Evolutionary conservation across 2,329 filamentous ascomycete genomes (phyloP).

Genomic region (Epichloe amarillans): DNA sequence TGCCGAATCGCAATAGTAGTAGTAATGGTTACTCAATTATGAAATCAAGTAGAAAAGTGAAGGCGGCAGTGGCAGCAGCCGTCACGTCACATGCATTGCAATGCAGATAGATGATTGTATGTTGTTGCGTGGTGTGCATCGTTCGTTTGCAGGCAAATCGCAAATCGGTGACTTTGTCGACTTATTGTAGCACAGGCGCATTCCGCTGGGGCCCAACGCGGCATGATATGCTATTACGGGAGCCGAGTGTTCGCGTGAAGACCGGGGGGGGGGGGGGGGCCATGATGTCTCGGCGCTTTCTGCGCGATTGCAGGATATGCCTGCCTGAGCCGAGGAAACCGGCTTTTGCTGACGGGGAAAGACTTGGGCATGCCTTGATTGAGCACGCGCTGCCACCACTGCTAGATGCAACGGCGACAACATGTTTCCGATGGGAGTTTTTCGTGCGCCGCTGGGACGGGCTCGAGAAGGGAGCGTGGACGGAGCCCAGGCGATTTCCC

Average conservation of each 20-base stretch:
- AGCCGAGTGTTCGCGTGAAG: background rate
- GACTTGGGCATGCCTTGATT: too few relatives aligned
- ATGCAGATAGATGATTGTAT: background rate
- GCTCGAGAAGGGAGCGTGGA: too few relatives aligned
- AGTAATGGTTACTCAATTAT: background rate
- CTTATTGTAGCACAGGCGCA: background rate
- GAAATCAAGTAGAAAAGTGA: background rate
- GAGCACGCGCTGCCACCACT: too few relatives aligned
- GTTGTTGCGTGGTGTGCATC: background rate
- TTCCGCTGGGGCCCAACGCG: background rate
- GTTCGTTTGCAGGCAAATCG: background rate
- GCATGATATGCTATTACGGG: background rate
- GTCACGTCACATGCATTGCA: background rate
- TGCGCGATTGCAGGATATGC: too few relatives aligned
- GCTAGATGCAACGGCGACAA: too few relatives aligned
- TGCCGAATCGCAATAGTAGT: background rate
- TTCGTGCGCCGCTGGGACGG: too few relatives aligned
- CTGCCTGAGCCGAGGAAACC: too few relatives aligned
- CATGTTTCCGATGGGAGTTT: too few relatives aligned
- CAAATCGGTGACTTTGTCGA: background rate
- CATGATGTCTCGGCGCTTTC: too few relatives aligned
- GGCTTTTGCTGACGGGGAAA: too few relatives aligned
- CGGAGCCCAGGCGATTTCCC: too few relatives aligned
- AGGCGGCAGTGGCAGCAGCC: background rate
- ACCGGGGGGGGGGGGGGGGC: too few relatives aligned